Conservation (phyloP, 345 rosid species). For the Eucalyptus lansdowneana region DNA sequence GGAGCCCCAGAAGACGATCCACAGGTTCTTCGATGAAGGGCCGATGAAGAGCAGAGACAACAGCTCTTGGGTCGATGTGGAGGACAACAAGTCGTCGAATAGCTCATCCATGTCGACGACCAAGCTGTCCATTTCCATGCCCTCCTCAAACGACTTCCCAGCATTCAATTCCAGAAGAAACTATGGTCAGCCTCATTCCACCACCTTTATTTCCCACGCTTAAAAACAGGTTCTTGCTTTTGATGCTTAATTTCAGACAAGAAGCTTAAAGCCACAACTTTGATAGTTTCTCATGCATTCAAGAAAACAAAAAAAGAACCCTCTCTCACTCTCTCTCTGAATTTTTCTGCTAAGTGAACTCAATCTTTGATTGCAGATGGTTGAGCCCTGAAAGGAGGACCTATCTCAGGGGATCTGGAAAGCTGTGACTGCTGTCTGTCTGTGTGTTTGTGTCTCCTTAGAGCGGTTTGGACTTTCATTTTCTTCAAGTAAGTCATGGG, state of each 20-base stretch:
- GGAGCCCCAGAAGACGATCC: constrained; percentile 54
- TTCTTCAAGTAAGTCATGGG: background rate
- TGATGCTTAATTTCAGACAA: background rate
- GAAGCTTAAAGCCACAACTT: background rate
- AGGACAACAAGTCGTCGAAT: constrained; percentile 38
- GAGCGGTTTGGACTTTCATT: background rate
- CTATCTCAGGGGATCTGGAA: background rate
- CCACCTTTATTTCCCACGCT: background rate
- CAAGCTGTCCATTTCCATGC: constrained; percentile 58
- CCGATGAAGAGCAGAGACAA: constrained; percentile 43
- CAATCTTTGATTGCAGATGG: constrained; percentile 8
- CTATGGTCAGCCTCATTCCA: constrained; percentile 7
- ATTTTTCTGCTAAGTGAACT: background rate
- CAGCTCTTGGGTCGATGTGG: constrained; percentile 39
- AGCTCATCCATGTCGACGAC: constrained; percentile 30
- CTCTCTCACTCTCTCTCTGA: background rate
- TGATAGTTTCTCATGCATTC: background rate
- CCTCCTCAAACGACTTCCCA: constrained; percentile 48
- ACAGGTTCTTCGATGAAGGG: constrained; percentile 85
- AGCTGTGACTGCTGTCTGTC: background rate
- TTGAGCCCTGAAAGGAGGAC: constrained; percentile 1
- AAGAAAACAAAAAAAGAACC: background rate
- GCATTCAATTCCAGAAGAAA: constrained; percentile 31
- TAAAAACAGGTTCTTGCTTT: background rate
- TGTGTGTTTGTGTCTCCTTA: background rate